Base-by-base conservation (phyloP, 306 rosid genomes). In the Senna siamea region DNA sequence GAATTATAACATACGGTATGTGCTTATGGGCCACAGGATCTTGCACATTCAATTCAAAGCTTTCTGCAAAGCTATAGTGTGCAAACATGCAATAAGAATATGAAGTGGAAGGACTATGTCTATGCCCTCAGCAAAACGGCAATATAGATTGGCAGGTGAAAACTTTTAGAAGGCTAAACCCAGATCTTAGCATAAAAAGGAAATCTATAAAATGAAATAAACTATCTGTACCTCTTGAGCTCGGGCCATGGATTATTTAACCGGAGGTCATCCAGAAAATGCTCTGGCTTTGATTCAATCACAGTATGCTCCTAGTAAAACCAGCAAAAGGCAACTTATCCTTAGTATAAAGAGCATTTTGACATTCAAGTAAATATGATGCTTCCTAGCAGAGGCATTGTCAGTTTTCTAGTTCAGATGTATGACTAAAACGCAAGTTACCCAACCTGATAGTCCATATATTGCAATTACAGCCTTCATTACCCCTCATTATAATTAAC, bases 181-280 rank as follows among this genome's bases (percentile, higher is more conserved):
- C 30, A 32, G 4, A 35, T 66, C 68, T 59, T 54, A 26, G 57
- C 19, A 66, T 17, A 57, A 5, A 67, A 59, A 38, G 35, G 38
- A 34, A 64, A 69, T 58, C 66, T 53, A 64, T 48, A 65, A 23
- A n/a, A 50, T n/a, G 66, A 41, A 72, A 74, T 48, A 28, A 46
- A 60, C 26, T 79, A 74, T 71, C 3, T 41, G 32, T 75, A 94
- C 99, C 95, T 87, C 85, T 73, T 82, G 61, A 94, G 95, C 88
- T 94, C 97, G 53, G 92, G 92, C 99, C 99, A 94, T 57, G 99
- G 97, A 79, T 90, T 94, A 87, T 94, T 89, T 76, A 94, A 86
- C 57, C 99, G 95, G 62, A 94, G 97, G 80, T 92, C 99, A 77
- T 94, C 97, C 79, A 94, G 81, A 82, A 92, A 94, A 88, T 94